Evolutionary conservation across 2,329 filamentous ascomycete genomes (phyloP).

Genomic region (Xenosphaeropsis pyriputrescens): DNA sequence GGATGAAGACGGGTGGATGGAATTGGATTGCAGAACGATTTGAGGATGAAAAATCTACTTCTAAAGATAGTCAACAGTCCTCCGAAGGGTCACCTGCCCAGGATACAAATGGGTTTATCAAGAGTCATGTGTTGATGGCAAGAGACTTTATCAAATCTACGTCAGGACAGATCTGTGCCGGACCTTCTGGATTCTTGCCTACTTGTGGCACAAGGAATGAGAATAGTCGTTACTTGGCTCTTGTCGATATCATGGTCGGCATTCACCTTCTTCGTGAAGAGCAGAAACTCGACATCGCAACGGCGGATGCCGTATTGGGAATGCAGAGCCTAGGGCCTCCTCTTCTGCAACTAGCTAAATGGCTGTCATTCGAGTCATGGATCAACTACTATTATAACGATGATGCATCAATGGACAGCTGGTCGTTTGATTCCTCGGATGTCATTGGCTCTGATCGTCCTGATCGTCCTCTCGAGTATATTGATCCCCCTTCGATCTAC

Average conservation of each 20-base stretch:
- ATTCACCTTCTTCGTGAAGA: constrained; percentile 86
- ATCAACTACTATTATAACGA: constrained; percentile 46
- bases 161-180: constrained; percentile 38
- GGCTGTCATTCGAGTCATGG: constrained; percentile 65
- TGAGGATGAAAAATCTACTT: constrained; percentile 25
- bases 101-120: constrained; percentile 38
- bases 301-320: constrained; percentile 28
- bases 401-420: constrained; percentile 32
- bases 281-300: constrained; percentile 58
- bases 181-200: constrained; percentile 46
- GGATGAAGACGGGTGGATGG: constrained; percentile 53
- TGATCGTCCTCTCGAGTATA: constrained; percentile 23
- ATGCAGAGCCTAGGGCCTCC: constrained; percentile 49
- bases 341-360: constrained; percentile 65
- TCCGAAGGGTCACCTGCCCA: constrained; percentile 12
- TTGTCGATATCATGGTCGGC: constrained; percentile 55
- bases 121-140: constrained; percentile 39
- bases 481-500: constrained; percentile 43
- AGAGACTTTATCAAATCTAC: constrained; percentile 49
- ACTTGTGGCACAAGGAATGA: constrained; percentile 34
- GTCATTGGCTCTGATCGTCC: neutral
- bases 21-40: constrained; percentile 47
- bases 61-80: constrained; percentile 7
- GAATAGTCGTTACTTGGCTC: constrained; percentile 41
- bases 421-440: constrained; percentile 10